These are phyloP conservation scores for Suhomyces panamericanus DNA, from an alignment of 1,139 yeast genomes.

Conservation along the genomic window DNA sequence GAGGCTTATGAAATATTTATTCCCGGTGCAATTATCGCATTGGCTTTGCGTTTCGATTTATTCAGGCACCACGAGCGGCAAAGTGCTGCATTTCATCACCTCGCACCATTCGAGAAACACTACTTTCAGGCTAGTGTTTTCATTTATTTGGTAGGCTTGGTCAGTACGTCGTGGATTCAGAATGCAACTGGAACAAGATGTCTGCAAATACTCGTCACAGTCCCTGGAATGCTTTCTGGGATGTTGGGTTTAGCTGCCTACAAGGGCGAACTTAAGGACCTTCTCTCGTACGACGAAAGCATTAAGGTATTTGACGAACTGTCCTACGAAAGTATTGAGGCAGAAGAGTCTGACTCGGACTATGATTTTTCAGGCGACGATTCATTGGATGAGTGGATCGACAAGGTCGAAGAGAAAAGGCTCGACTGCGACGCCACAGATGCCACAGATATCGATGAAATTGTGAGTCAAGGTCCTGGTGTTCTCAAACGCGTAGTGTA, in stretches of 20 bases:
- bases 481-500: slow-evolving; percentile 4
- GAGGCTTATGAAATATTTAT: slow-evolving; percentile 65
- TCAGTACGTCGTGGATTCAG: slow-evolving; percentile 42
- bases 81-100: slow-evolving; percentile 40
- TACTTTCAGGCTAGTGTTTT: slow-evolving; percentile 46
- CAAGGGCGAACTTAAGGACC: slow-evolving; percentile 39
- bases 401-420: slow-evolving; percentile 21
- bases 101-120: slow-evolving; percentile 38
- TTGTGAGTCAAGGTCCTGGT: slow-evolving; percentile 7
- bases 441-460: slow-evolving; percentile 17
- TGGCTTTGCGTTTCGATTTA: slow-evolving; percentile 53
- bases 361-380: slow-evolving; percentile 21
- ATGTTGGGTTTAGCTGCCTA: slow-evolving; percentile 35
- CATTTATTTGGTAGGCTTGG: slow-evolving; percentile 48
- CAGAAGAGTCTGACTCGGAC: slow-evolving; percentile 18
- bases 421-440: slow-evolving; percentile 13
- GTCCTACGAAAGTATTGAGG: slow-evolving; percentile 21
- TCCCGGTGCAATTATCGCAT: slow-evolving; percentile 53
- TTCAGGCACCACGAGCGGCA: slow-evolving; percentile 31
- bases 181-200: slow-evolving; percentile 50
- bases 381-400: slow-evolving; percentile 26
- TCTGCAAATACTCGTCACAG: slow-evolving; percentile 66
- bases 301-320: slow-evolving; percentile 20
- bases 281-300: slow-evolving; percentile 13
- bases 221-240: slow-evolving; percentile 49